Evolutionary conservation across 1,284 basidiomycete species (phyloP).

Genomic region (Coriolopsis trogii): DNA sequence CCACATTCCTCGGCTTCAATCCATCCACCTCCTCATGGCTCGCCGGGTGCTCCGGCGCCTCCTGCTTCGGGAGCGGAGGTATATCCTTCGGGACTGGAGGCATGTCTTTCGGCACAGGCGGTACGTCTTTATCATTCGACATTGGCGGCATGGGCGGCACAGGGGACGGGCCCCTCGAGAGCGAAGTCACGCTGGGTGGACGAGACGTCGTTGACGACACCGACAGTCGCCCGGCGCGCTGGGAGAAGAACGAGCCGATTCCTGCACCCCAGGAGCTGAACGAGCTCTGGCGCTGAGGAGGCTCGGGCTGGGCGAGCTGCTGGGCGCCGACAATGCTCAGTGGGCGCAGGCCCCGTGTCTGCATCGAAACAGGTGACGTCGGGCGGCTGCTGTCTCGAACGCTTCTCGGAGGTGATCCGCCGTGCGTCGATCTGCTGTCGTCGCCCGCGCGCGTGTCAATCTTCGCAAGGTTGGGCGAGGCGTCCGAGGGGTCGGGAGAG

Average conservation of each 20-base stretch:
- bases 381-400: no score
- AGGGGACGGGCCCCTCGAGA: constrained; percentile 16
- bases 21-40: constrained; percentile 6
- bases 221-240: constrained; percentile 42
- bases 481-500: constrained; percentile 23
- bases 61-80: constrained; percentile 3
- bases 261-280: constrained; percentile 57
- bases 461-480: constrained; percentile 34
- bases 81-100: constrained; percentile 17
- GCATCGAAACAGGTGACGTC: no score
- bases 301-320: constrained; percentile 33
- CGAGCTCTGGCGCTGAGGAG: constrained; percentile 33
- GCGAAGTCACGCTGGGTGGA: constrained; percentile 13
- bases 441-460: constrained; percentile 39
- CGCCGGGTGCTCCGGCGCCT: constrained; percentile 1
- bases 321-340: constrained; percentile 35
- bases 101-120: constrained; percentile 13
- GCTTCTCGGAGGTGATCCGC: no score
- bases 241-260: constrained; percentile 63
- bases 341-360: constrained; percentile 32
- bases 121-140: constrained; percentile 14
- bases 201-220: constrained; percentile 14
- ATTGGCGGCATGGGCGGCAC: constrained; percentile 14
- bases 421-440: no score
- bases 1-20: constrained; percentile 22